These are phyloP conservation scores for Agaricus sinodeliciosus DNA, from an alignment of 768 basidiomycete genomes.

Conservation along the genomic window DNA sequence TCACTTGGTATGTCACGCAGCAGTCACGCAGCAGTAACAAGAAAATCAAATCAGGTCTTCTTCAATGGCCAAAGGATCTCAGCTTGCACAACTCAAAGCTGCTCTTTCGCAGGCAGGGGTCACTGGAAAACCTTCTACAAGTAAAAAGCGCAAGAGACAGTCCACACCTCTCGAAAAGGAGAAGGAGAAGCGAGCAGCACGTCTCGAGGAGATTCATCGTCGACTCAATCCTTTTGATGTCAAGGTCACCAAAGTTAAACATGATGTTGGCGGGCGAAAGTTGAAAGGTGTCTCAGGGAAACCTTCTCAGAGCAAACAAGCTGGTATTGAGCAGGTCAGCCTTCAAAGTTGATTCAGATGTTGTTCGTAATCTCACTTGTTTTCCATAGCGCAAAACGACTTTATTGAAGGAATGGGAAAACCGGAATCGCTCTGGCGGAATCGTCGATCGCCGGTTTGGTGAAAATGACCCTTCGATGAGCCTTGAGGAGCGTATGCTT, in stretches of 20 bases:
- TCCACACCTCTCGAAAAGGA: constrained; percentile 56
- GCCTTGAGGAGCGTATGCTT: constrained; percentile 94
- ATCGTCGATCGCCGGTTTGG: constrained; percentile 94
- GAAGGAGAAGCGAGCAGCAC: constrained; percentile 75
- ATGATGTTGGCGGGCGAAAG: constrained; percentile 86
- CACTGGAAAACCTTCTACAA: constrained; percentile 42
- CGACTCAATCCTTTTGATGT: constrained; percentile 92
- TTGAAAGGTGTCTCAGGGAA: constrained; percentile 77
- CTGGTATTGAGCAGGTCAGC: constrained; percentile 81
- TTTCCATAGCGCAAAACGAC: constrained; percentile 73
- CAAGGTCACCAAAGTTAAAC: constrained; percentile 87
- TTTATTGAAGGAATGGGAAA: constrained; percentile 81
- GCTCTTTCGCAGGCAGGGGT: constrained; percentile 78
- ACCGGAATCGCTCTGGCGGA: constrained; percentile 77
- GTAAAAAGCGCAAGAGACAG: constrained; percentile 66
- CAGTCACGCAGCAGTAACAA: neutral
- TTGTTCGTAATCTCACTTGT: neutral
- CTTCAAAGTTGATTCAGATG: neutral
- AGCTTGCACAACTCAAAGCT: constrained; percentile 85
- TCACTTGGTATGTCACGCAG: neutral
- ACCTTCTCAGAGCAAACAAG: constrained; percentile 85
- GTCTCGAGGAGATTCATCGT: constrained; percentile 77
- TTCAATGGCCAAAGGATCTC: constrained; percentile 76
- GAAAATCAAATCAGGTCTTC: neutral
- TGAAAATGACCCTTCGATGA: constrained; percentile 88